Base-by-base conservation (phyloP, 192 early-diverging fungal genomes). In the Chytriomyces sp. region DNA sequence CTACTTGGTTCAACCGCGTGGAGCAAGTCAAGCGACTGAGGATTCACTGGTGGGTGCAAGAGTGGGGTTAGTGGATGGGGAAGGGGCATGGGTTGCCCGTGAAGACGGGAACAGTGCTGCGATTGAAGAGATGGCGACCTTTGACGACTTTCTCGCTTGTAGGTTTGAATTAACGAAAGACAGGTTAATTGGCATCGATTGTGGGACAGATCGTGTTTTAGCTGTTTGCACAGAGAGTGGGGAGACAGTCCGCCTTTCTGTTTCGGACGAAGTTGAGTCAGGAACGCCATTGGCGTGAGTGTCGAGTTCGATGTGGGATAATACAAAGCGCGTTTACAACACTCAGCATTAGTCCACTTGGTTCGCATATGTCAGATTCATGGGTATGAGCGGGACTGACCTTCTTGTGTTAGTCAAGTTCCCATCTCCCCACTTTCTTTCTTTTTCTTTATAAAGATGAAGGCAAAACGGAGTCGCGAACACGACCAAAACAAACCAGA, bases 301-400 rank as follows among this genome's bases (percentile, higher is more conserved):
- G 23, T 5, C 57, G 23, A 4, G 13, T 28, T 64, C 24, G 18
- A 64, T 26, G 16, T 35, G 35, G 35, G 35, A 35, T 35, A 35
- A 35, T 35, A 35, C 35, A 35, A 35, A 35, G 35, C 35, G 35
- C 35, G 35, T 35, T 35, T 35, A 2, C 35, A 0, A 35, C 35
- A 3, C 35, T 35, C 35, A 4, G 4, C 35, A 35, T 67, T 16
- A 9, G 53, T 8, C 47, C 68, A 69, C 23, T 20, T 53, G 47
- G 62, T 78, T 28, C 87, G 82, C 49, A 82, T 85, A 76, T 90
- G 89, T 72, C 92, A 91, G 94, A 94, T 77, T 96, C 94, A 11
- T 93, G 82, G 61, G 95, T 68, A 75, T 95, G 94, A 35, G 91
- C 93, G 5, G 94, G 94, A 48, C 84, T 80, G 23, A 96, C 80